These are phyloP conservation scores for Clitoria ternatea DNA, from an alignment of 306 rosid genomes.

Conservation along the genomic window DNA sequence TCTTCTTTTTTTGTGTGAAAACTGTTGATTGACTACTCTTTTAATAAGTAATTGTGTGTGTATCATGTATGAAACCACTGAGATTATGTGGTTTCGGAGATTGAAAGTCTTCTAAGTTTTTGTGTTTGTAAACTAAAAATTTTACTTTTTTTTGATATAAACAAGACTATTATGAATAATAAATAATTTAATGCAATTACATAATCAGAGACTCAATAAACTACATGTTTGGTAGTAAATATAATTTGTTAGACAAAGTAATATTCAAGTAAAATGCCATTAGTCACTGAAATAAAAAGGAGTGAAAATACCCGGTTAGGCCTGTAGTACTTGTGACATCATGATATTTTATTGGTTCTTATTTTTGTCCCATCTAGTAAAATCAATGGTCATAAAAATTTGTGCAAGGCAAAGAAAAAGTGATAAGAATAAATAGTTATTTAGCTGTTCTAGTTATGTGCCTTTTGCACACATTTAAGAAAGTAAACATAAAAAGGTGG, in stretches of 20 bases:
- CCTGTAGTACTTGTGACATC: background rate
- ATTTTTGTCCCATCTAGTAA: background rate
- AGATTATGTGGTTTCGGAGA: background rate
- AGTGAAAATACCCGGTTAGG: background rate
- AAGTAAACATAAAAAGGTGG: background rate
- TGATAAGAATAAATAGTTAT: background rate
- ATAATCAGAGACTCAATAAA: too few relatives aligned
- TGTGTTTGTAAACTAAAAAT: too few relatives aligned
- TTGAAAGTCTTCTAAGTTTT: too few relatives aligned
- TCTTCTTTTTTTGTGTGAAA: slow-evolving; percentile 8
- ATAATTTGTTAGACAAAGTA: too few relatives aligned
- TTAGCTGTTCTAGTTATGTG: background rate
- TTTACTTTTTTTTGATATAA: too few relatives aligned
- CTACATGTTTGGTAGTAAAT: too few relatives aligned
- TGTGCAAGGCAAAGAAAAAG: background rate
- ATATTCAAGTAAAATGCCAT: too few relatives aligned
- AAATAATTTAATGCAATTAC: too few relatives aligned
- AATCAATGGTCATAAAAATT: background rate
- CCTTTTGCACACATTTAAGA: background rate
- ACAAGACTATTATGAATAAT: too few relatives aligned
- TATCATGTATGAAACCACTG: background rate
- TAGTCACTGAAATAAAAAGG: too few relatives aligned
- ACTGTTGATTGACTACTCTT: background rate
- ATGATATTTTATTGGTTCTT: background rate
- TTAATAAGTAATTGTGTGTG: background rate